Evolutionary conservation across 2,329 filamentous ascomycete species (phyloP).

Genomic region (Tolypocladium tundrense): DNA sequence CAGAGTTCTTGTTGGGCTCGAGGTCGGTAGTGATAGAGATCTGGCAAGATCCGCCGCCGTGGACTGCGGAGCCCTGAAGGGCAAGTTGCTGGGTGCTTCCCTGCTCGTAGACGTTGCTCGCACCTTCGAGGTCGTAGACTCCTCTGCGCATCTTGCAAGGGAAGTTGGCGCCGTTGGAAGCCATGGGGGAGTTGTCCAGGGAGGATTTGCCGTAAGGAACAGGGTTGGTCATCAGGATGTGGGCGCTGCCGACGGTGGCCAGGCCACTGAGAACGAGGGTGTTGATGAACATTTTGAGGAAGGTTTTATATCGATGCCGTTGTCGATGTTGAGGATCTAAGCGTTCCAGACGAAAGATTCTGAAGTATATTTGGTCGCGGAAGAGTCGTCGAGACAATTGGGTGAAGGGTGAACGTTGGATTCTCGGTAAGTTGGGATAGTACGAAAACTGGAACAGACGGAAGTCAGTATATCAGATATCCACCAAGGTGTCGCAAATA

Average conservation of each 20-base stretch:
- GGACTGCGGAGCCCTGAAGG: slow-evolving; percentile 64
- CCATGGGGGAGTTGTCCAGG: slow-evolving; percentile 54
- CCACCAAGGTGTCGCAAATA: background rate
- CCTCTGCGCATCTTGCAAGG: slow-evolving; percentile 65
- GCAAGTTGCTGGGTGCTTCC: slow-evolving; percentile 36
- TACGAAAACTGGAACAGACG: background rate
- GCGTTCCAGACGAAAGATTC: slow-evolving; percentile 22
- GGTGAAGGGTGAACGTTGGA: background rate
- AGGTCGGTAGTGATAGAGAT: slow-evolving; percentile 74
- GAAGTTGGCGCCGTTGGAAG: slow-evolving; percentile 52
- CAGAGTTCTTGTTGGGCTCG: slow-evolving; percentile 51
- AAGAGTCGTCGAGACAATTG: slow-evolving; percentile 14
- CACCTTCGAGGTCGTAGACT: slow-evolving; percentile 32
- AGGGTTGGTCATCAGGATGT: slow-evolving; percentile 66
- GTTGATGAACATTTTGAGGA: slow-evolving; percentile 39
- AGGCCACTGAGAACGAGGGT: slow-evolving; percentile 44
- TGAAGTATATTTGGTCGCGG: slow-evolving; percentile 3
- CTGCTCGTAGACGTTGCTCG: slow-evolving; percentile 46
- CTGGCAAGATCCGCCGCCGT: slow-evolving; percentile 91
- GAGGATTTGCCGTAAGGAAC: slow-evolving; percentile 41
- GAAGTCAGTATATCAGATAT: background rate
- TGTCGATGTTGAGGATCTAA: slow-evolving; percentile 8
- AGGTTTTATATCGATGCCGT: slow-evolving; percentile 1
- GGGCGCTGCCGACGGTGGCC: slow-evolving; percentile 52
- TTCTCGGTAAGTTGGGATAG: background rate